These are phyloP conservation scores for Corymbia calophylla DNA, from an alignment of 441 rosid genomes.

Conservation along the genomic window DNA sequence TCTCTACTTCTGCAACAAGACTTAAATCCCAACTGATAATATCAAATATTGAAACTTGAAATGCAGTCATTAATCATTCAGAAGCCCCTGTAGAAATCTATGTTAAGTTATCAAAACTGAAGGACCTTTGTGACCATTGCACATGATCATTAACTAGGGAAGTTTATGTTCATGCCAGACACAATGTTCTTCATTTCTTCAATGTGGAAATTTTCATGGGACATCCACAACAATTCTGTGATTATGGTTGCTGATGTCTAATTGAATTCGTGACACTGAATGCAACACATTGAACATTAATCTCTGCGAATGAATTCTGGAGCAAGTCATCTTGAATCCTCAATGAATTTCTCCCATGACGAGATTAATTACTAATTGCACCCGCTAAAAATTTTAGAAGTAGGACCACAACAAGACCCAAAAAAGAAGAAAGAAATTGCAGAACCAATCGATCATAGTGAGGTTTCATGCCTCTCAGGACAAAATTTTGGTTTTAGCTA, in stretches of 20 bases:
- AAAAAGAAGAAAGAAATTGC: not conserved
- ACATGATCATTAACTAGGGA: not conserved
- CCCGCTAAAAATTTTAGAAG: not conserved
- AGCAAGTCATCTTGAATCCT: not conserved
- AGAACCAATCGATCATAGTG: accelerated
- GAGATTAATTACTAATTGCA: accelerated
- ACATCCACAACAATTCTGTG: not conserved
- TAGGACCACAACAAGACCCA: accelerated
- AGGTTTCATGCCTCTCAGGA: not conserved
- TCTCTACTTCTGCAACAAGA: no score
- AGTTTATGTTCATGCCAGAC: not conserved
- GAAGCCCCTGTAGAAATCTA: not conserved
- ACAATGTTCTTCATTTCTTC: not conserved
- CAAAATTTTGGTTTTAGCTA: not conserved
- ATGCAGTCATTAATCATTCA: no score
- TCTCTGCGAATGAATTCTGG: not conserved
- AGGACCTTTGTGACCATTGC: not conserved
- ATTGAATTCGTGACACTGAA: not conserved
- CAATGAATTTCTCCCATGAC: not conserved
- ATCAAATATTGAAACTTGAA: not conserved
- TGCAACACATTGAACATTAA: not conserved
- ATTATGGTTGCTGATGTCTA: not conserved
- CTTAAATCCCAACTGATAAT: not conserved
- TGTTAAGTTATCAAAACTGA: not conserved
- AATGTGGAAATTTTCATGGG: not conserved